Percentiles rank a stretch among this genome's conserved stretches.
Evolutionary conservation across 805 yeast species (phyloP).

Genomic region (Hanseniaspora mollemarum): DNA sequence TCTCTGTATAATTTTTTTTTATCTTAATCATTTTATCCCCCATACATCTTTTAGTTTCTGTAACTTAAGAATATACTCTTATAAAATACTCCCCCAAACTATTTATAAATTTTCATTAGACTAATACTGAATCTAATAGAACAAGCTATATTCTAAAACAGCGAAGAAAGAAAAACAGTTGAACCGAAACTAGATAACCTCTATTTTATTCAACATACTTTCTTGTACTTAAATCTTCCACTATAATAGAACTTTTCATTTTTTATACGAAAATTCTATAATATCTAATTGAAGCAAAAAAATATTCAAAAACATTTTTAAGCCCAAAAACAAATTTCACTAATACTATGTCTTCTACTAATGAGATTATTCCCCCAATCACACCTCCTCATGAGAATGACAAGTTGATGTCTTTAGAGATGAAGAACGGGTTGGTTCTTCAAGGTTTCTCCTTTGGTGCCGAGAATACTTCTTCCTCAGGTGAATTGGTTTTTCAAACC

Average conservation of each 20-base stretch:
- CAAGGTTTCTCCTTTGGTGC: constrained; percentile 98
- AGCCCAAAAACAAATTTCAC: not conserved
- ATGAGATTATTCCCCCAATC: constrained; percentile 52
- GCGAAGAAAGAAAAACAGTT: no score
- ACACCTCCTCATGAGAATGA: constrained; percentile 83
- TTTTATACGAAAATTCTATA: not conserved
- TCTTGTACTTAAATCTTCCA: not conserved
- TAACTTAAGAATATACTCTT: not conserved
- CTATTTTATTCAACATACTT: no score
- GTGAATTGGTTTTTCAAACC: constrained; percentile 97
- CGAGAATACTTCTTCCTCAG: constrained; percentile 61
- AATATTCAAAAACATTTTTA: not conserved
- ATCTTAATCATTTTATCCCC: not conserved
- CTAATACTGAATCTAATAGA: no score
- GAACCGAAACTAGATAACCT: no score
- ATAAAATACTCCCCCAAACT: constrained; percentile 1
- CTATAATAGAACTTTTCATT: no score
- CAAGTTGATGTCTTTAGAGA: constrained; percentile 74
- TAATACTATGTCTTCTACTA: constrained; percentile 23
- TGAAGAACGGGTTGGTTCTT: constrained; percentile 71
- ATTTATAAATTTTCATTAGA: no score
- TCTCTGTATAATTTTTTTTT: not conserved
- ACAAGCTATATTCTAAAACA: no score
- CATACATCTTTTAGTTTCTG: not conserved
- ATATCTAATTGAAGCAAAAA: not conserved